These are phyloP conservation scores for Linum usitatissimum DNA, from an alignment of 345 rosid genomes.

Conservation along the genomic window DNA sequence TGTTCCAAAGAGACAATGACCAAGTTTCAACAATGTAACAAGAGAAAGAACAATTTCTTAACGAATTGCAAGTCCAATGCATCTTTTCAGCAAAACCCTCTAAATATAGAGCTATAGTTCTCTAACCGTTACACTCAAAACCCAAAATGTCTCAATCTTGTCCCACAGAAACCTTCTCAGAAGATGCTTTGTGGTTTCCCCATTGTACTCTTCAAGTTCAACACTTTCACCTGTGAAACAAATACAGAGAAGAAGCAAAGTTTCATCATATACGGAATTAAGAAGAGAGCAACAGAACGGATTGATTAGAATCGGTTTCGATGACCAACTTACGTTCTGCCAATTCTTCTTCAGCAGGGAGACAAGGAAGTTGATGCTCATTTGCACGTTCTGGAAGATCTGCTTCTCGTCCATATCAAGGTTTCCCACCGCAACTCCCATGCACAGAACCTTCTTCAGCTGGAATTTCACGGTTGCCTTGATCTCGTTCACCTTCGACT, in stretches of 20 bases:
- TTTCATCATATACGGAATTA: too few species aligned
- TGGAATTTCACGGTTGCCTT: constrained; percentile 1
- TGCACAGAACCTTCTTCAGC: constrained; percentile 4
- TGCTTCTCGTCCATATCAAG: constrained; percentile 4
- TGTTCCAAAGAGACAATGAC: neutral
- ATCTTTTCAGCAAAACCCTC: neutral
- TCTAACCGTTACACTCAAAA: too few species aligned
- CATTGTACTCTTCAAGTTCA: constrained; percentile 4
- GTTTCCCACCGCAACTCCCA: constrained; percentile 3
- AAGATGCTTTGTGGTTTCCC: neutral
- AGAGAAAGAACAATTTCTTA: neutral
- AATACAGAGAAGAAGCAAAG: neutral
- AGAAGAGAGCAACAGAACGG: too few species aligned
- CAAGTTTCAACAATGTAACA: neutral
- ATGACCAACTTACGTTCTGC: neutral
- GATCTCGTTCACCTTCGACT: constrained; percentile 1
- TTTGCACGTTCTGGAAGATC: constrained; percentile 3
- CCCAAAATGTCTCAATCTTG: too few species aligned
- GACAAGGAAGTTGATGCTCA: constrained; percentile 1
- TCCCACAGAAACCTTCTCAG: neutral
- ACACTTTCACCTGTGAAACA: neutral
- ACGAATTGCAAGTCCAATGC: neutral
- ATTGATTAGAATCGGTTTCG: too few species aligned
- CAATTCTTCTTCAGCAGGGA: constrained; percentile 6
- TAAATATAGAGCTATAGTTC: neutral